A percentile compares a stretch with the other conserved stretches of the same genome.
Evolutionary conservation across 2,329 filamentous ascomycete genomes (phyloP).

Genomic region (Lizonia empirigonia): DNA sequence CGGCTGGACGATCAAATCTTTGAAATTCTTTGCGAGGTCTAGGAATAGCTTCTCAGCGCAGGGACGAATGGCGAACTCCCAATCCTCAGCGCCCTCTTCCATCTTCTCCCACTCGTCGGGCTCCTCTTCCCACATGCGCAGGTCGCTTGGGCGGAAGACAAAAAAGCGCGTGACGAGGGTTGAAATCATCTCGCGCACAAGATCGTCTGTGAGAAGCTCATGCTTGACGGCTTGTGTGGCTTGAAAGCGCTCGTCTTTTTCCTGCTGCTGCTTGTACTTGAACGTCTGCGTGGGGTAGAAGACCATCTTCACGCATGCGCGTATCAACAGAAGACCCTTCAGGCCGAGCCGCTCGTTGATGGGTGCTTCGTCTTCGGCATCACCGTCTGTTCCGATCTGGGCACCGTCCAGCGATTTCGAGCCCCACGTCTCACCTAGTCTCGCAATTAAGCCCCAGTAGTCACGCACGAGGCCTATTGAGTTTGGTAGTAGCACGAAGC

Average conservation of each 20-base stretch:
- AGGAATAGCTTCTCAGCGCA: conserved; percentile 94
- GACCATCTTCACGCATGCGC: conserved; percentile 83
- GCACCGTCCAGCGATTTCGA: conserved; percentile 53
- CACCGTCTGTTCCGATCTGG: conserved; percentile 53
- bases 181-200: conserved; percentile 83
- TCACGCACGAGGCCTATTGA: conserved; percentile 76
- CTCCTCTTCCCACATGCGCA: conserved; percentile 91
- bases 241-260: conserved; percentile 75
- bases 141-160: conserved; percentile 80
- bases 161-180: conserved; percentile 86
- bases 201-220: conserved; percentile 74
- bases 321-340: conserved; percentile 80
- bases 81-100: conserved; percentile 80
- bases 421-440: conserved; percentile 76
- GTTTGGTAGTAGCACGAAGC: conserved; percentile 81
- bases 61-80: conserved; percentile 89
- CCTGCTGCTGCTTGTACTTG: conserved; percentile 75
- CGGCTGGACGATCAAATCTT: conserved; percentile 76
- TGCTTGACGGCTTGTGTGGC: conserved; percentile 73
- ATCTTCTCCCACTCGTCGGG: conserved; percentile 94
- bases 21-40: conserved; percentile 88
- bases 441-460: conserved; percentile 83
- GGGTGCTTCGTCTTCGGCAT: conserved; percentile 57
- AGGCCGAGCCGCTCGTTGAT: conserved; percentile 80
- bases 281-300: conserved; percentile 82